These are phyloP conservation scores for Coleophoma eucalyptorum DNA, from an alignment of 2,329 filamentous ascomycete species.

Conservation along the genomic window DNA sequence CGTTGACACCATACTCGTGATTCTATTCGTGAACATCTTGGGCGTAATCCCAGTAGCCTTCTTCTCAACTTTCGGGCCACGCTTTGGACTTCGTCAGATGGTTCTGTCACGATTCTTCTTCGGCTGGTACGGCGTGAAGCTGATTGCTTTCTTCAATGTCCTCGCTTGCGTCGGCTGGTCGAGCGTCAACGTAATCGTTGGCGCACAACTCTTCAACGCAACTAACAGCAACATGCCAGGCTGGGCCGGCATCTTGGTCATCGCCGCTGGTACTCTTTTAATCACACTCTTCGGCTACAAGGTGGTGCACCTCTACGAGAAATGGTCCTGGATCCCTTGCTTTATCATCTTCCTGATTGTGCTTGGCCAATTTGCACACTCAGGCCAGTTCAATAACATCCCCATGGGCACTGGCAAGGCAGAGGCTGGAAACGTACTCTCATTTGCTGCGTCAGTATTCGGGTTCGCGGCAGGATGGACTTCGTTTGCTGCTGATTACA, in stretches of 20 bases:
- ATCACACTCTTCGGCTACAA: constrained; percentile 74
- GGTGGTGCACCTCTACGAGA: constrained; percentile 74
- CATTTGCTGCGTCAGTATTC: constrained; percentile 63
- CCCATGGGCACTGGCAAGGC: constrained; percentile 55
- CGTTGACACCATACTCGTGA: constrained; percentile 66
- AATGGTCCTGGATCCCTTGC: constrained; percentile 70
- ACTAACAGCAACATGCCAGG: constrained; percentile 68
- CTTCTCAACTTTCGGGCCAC: constrained; percentile 73
- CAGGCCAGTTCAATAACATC: constrained; percentile 57
- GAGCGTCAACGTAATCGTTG: constrained; percentile 75
- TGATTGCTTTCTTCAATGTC: constrained; percentile 69
- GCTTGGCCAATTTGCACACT: constrained; percentile 63
- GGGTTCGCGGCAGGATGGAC: constrained; percentile 73
- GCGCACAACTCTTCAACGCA: constrained; percentile 71
- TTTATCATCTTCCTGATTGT: constrained; percentile 71
- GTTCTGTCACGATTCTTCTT: constrained; percentile 77
- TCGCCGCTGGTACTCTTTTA: constrained; percentile 62
- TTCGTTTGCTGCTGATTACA: constrained; percentile 73
- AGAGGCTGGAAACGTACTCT: constrained; percentile 60
- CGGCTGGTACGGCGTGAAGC: constrained; percentile 65
- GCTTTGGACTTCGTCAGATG: constrained; percentile 75
- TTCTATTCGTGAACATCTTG: constrained; percentile 72
- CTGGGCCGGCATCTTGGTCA: constrained; percentile 71
- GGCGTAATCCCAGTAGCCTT: constrained; percentile 70
- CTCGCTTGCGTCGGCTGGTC: constrained; percentile 73